phyloP scores from a whole-genome alignment of 2,329 filamentous ascomycete species.

The Sporothrix brasiliensis region DNA sequence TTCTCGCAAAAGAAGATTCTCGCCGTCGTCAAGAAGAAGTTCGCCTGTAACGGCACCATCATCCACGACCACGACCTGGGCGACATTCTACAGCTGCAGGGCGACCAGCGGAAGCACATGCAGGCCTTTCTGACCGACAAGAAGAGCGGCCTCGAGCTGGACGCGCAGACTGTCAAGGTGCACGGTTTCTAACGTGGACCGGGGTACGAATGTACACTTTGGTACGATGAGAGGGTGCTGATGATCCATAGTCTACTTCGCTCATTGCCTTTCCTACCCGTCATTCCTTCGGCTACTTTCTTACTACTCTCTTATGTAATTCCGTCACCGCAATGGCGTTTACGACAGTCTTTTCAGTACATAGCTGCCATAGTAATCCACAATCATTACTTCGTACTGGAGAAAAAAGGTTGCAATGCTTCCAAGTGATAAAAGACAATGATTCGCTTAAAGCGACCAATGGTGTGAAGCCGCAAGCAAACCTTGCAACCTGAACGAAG shows the following conservation, averaged over 20 bases:
- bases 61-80: conserved; percentile 95
- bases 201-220: background rate
- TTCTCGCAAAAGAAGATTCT: conserved; percentile 99
- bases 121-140: conserved; percentile 96
- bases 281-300: background rate
- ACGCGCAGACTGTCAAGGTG: conserved; percentile 96
- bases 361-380: conserved; percentile 6
- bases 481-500: background rate
- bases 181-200: conserved; percentile 61
- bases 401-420: background rate
- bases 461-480: too few species aligned
- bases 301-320: background rate
- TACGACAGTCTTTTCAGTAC: background rate
- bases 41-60: conserved; percentile 91
- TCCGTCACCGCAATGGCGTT: background rate
- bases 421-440: background rate
- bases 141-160: conserved; percentile 89
- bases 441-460: background rate
- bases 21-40: conserved; percentile 99
- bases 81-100: conserved; percentile 87
- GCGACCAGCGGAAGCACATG: conserved; percentile 98
- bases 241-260: background rate
- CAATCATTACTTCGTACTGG: background rate
- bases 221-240: background rate
- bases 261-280: background rate